Percentiles rank a stretch among this genome's conserved stretches.
These are phyloP conservation scores for Alternaria alternata DNA, from an alignment of 2,329 filamentous ascomycete species.

Conservation along the genomic window DNA sequence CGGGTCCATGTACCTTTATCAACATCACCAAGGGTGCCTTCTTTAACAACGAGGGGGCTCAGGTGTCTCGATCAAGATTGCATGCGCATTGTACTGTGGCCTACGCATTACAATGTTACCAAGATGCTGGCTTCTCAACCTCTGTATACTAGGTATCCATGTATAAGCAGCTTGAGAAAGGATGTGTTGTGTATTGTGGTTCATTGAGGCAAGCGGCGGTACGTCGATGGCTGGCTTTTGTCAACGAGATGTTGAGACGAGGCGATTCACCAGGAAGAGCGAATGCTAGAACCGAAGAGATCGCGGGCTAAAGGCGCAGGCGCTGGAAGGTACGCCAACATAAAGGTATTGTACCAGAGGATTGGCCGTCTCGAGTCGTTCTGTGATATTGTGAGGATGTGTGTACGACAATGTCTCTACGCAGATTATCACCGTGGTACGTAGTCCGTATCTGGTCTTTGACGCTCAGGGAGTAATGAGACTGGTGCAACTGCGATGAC, in stretches of 20 bases:
- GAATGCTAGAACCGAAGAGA: neutral
- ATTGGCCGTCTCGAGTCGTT: neutral
- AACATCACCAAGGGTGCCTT: neutral
- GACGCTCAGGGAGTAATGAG: neutral
- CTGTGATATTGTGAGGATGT: neutral
- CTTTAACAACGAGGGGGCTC: neutral
- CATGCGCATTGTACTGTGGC: too few species aligned
- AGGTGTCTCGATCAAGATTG: neutral
- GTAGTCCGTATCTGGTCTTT: neutral
- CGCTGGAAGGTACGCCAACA: neutral
- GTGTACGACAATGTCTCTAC: neutral
- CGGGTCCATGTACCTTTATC: neutral
- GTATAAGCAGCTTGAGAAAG: neutral
- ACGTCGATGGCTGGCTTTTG: neutral
- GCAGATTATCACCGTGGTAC: neutral
- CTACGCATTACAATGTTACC: neutral
- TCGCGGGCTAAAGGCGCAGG: neutral
- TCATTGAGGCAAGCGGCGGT: neutral
- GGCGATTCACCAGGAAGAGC: neutral
- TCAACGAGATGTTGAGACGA: neutral
- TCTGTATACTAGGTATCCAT: too few species aligned
- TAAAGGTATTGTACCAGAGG: neutral
- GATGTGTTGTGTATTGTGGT: neutral
- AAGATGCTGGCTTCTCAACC: neutral
- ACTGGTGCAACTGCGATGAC: neutral